Conservation (phyloP, 257 asterid species). For the Cynanchum wilfordii region DNA sequence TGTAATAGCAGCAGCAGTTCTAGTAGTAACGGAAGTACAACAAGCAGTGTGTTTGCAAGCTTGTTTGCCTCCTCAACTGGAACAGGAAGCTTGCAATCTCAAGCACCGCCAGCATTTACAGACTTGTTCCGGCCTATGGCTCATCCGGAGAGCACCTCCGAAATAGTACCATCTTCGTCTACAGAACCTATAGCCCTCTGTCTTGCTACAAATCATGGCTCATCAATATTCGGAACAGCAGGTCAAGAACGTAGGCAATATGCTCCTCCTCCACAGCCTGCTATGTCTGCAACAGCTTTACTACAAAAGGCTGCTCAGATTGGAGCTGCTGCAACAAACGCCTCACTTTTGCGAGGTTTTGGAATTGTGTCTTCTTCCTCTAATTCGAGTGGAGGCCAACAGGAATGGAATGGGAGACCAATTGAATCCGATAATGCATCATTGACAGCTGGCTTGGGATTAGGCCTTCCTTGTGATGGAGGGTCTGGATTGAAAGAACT, state of each 20-base stretch:
- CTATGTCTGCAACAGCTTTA: conserved; percentile 84
- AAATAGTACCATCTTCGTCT: conserved; percentile 34
- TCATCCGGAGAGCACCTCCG: conserved; percentile 30
- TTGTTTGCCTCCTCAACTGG: conserved; percentile 62
- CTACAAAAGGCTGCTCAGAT: conserved; percentile 86
- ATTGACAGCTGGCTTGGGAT: conserved; percentile 50
- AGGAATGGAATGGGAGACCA: conserved; percentile 39
- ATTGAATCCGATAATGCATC: conserved; percentile 41
- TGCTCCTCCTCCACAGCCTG: conserved; percentile 51
- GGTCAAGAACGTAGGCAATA: conserved; percentile 70
- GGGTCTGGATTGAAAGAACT: conserved; percentile 71
- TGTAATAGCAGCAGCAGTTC: conserved; percentile 42
- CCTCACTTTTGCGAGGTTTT: conserved; percentile 58
- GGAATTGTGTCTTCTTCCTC: conserved; percentile 49
- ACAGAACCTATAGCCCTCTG: conserved; percentile 58
- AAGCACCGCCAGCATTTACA: conserved; percentile 36
- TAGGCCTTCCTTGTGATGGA: conserved; percentile 54
- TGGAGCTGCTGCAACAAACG: conserved; percentile 57
- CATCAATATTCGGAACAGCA: conserved; percentile 42
- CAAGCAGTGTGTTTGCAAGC: conserved; percentile 57
- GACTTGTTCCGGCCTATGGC: conserved; percentile 37
- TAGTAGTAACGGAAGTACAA: conserved; percentile 53
- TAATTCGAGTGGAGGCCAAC: conserved; percentile 27
- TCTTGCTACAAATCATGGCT: conserved; percentile 54
- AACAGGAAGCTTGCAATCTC: conserved; percentile 48